Evolutionary conservation across 2,329 filamentous ascomycete genomes (phyloP).

Genomic region (Fusarium caatingaense): DNA sequence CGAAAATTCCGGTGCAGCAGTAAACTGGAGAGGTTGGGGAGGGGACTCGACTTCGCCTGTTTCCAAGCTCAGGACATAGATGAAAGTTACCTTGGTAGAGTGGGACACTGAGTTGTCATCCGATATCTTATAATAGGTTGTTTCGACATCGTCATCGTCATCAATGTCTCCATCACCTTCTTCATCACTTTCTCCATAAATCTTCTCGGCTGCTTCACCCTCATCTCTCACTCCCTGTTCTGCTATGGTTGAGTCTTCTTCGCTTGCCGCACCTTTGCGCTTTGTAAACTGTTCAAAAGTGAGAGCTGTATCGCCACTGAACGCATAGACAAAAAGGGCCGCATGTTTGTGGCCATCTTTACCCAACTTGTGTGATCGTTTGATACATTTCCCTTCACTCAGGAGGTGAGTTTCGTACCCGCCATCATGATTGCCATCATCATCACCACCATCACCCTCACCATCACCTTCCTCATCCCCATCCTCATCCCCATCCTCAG

Average conservation of each 20-base stretch:
- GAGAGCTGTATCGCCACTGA: not conserved
- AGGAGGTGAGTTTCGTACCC: not conserved
- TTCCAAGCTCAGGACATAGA: not conserved
- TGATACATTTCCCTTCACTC: not conserved
- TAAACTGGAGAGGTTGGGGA: not conserved
- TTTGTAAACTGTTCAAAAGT: not conserved
- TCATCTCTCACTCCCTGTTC: not conserved
- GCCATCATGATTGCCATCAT: not conserved
- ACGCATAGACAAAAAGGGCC: not conserved
- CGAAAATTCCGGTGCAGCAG: fast-evolving
- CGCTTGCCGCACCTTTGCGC: fast-evolving
- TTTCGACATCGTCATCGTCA: fast-evolving
- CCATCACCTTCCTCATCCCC: too few species aligned
- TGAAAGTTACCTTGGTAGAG: not conserved
- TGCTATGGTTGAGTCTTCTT: fast-evolving
- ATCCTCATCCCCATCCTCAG: too few species aligned
- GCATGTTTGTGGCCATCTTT: not conserved
- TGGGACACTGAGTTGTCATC: fast-evolving
- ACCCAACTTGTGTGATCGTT: not conserved
- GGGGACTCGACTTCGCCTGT: fast-evolving
- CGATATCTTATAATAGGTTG: not conserved
- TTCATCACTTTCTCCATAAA: not conserved
- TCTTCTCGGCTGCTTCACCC: not conserved
- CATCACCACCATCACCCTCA: too few species aligned
- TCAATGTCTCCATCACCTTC: too few species aligned